Base-by-base conservation (phyloP, 768 basidiomycete genomes). In the Leccinum longicurvipes region DNA sequence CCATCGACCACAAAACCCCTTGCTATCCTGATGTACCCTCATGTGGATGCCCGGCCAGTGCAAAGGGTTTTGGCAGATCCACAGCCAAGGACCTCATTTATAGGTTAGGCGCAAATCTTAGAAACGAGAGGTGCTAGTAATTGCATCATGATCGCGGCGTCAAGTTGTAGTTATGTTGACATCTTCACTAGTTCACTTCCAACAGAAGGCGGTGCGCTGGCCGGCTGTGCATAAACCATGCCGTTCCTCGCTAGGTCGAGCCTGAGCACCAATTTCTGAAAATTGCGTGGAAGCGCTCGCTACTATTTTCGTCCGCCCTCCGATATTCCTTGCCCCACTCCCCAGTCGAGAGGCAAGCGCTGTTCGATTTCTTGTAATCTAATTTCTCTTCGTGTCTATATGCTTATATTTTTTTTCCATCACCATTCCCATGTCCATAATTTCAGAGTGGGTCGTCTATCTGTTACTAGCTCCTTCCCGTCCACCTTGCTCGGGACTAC, bases 361-460 rank as follows among this genome's bases (percentile, higher is more conserved):
- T 54, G 45, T 49, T 47, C 44, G 39, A 24, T 31, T 45, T 25
- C 2, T 27, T 46, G 12, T 19, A 46, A 69, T 67, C 65, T 36
- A 52, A 49, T 39, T 36, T 53, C n/a, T 28, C 27, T 32, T 59
- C 23, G 14, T 56, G 44, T 45, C 44, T 6, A 12, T 62, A 9
- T 39, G 56, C 17, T 59, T 57, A 3, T 57, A 3, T 31, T n/a
- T 55, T 31, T 15, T 59, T 24, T 47, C 51, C 0, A 46, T 56
- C 14, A 4, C 41, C 12, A 24, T 57, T 49, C 63, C 63, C 17
- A 66, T 56, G 27, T 53, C 57, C 31, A 61, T 67, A 29, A 53
- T 66, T 36, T 58, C 56, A n/a, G n/a, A n/a, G 76, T 77, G 8
- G 34, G 7, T 68, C 55, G 9, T 36, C 46, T 36, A 31, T 46